Evolutionary conservation across 495 filamentous ascomycete species (phyloP).

Genomic region (Penicillium argentinense): DNA sequence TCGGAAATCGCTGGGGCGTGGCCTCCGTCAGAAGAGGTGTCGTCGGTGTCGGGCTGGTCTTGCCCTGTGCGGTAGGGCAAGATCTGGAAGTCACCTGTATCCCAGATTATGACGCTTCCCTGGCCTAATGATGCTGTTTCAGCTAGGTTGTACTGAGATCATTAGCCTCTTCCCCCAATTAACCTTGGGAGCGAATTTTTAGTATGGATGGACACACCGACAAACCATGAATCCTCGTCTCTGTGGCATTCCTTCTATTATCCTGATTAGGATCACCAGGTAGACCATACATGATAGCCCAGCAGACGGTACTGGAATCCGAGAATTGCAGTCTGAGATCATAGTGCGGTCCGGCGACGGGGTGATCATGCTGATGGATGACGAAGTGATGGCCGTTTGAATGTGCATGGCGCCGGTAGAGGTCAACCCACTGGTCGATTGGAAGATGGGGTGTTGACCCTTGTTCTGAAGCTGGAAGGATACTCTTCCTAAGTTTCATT

Average conservation of each 20-base stretch:
- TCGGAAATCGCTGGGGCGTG: conserved; percentile 35
- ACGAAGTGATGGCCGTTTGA: conserved; percentile 58
- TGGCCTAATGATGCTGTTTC: conserved; percentile 60
- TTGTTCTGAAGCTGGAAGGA: conserved; percentile 4
- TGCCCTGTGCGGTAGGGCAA: conserved; percentile 42
- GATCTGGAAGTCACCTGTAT: conserved; percentile 64
- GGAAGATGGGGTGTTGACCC: conserved; percentile 35
- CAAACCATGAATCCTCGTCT: conserved; percentile 65
- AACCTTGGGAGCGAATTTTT: neutral
- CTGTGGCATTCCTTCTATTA: conserved; percentile 62
- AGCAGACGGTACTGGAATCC: conserved; percentile 59
- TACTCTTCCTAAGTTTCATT: conserved; percentile 32
- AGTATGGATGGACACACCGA: conserved; percentile 49
- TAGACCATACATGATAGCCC: conserved; percentile 66
- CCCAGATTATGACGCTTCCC: conserved; percentile 69
- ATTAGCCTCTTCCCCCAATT: no score
- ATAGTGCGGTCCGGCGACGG: conserved; percentile 62
- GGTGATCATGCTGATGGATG: conserved; percentile 70
- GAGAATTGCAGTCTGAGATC: conserved; percentile 69
- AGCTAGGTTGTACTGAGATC: conserved; percentile 63
- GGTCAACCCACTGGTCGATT: conserved; percentile 45
- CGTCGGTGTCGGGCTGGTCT: conserved; percentile 43
- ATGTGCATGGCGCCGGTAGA: conserved; percentile 54
- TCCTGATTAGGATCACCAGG: conserved; percentile 62
- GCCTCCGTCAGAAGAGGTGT: conserved; percentile 35